Evolutionary conservation across 2,329 filamentous ascomycete genomes (phyloP).

Genomic region (Sarocladium kiliense): DNA sequence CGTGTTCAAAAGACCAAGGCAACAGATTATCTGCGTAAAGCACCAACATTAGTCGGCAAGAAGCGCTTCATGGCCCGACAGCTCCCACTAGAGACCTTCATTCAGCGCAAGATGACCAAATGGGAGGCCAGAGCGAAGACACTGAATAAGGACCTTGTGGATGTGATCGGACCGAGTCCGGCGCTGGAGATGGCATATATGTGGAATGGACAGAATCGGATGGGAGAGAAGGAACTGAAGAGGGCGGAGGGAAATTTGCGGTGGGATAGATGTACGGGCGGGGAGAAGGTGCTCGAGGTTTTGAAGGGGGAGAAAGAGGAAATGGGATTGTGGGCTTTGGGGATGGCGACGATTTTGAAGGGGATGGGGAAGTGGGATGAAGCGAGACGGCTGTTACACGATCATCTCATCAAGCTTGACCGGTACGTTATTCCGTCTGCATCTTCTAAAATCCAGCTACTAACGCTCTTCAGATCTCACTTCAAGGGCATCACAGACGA

Average conservation of each 20-base stretch:
- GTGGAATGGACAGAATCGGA: constrained; percentile 85
- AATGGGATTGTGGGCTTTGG: constrained; percentile 58
- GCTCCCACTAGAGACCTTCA: constrained; percentile 84
- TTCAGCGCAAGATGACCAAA: constrained; percentile 77
- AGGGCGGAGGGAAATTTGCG: constrained; percentile 56
- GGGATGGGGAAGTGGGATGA: constrained; percentile 58
- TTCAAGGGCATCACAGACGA: constrained; percentile 62
- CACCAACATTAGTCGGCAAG: constrained; percentile 70
- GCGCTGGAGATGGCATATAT: constrained; percentile 89
- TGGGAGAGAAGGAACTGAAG: constrained; percentile 61
- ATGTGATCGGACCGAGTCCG: constrained; percentile 76
- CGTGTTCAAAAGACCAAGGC: constrained; percentile 57
- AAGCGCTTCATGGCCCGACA: constrained; percentile 88
- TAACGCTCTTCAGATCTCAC: constrained; percentile 29
- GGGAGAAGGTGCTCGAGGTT: constrained; percentile 33
- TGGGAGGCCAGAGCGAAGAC: constrained; percentile 75
- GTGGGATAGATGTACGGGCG: constrained; percentile 57
- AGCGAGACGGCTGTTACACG: constrained; percentile 59
- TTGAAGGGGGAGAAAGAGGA: constrained; percentile 54
- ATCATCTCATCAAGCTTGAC: constrained; percentile 62
- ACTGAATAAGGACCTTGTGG: constrained; percentile 63
- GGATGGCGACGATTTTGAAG: constrained; percentile 61
- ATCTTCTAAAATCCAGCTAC: not conserved
- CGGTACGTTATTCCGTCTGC: constrained; percentile 37
- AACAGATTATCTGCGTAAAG: constrained; percentile 65